Evolutionary conservation across 2,329 filamentous ascomycete genomes (phyloP).

Genomic region (Verticillium tricorpus): DNA sequence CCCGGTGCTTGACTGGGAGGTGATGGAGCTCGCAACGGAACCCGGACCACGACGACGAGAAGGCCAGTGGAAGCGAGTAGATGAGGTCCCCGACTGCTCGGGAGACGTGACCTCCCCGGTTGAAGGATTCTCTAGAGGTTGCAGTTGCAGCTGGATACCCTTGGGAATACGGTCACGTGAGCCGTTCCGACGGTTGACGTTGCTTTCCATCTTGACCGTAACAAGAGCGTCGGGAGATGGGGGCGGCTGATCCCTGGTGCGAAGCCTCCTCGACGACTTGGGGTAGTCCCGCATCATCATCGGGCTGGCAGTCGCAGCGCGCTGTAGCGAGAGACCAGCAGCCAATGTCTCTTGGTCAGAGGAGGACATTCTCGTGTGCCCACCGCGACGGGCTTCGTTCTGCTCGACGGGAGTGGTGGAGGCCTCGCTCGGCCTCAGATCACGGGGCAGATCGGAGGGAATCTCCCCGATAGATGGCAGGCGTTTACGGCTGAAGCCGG

Average conservation of each 20-base stretch:
- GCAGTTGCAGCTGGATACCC: constrained; percentile 61
- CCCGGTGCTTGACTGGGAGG: constrained; percentile 48
- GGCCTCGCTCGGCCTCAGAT: constrained; percentile 3
- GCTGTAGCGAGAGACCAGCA: constrained; percentile 46
- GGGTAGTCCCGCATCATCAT: constrained; percentile 53
- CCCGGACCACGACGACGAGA: constrained; percentile 47
- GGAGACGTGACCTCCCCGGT: constrained; percentile 51
- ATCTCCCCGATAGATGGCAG: constrained; percentile 75
- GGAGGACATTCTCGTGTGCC: constrained; percentile 30
- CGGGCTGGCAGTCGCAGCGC: constrained; percentile 64
- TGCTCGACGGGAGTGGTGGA: constrained; percentile 18
- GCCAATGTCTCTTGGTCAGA: constrained; percentile 36
- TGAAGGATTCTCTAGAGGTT: constrained; percentile 45
- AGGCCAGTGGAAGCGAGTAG: constrained; percentile 52
- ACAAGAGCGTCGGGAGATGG: constrained; percentile 59
- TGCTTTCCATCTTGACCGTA: constrained; percentile 59
- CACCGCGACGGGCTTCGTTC: constrained; percentile 20
- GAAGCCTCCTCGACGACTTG: constrained; percentile 12
- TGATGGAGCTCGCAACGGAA: constrained; percentile 54
- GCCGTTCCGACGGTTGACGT: constrained; percentile 57
- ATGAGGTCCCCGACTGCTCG: constrained; percentile 49
- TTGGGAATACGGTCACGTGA: constrained; percentile 76
- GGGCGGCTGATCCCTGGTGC: constrained; percentile 45
- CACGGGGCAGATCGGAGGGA: constrained; percentile 28
- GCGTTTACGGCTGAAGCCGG: constrained; percentile 57